These are phyloP conservation scores for Boehmeria nivea DNA, from an alignment of 306 rosid species.

Conservation along the genomic window DNA sequence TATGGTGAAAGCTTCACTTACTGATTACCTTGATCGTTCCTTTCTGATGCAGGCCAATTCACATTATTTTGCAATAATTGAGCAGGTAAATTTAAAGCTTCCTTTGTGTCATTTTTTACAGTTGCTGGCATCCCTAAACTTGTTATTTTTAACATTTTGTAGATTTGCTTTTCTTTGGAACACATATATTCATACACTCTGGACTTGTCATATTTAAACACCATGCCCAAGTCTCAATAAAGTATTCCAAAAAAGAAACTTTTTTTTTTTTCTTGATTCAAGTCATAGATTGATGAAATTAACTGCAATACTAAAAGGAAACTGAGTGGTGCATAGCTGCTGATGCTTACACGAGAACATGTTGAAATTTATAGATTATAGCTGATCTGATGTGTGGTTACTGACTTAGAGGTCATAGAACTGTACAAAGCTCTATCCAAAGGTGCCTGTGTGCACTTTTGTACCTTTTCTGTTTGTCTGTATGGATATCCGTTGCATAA, in stretches of 20 bases:
- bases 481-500: no score
- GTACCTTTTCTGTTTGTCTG: no score
- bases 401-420: not conserved
- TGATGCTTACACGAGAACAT: not conserved
- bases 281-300: not conserved
- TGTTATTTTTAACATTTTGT: no score
- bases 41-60: conserved; percentile 88
- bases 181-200: no score
- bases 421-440: no score
- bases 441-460: no score
- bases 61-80: conserved; percentile 85
- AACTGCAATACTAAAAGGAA: no score
- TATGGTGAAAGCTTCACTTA: conserved; percentile 9
- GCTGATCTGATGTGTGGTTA: not conserved
- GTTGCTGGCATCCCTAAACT: conserved; percentile 1
- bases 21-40: not conserved
- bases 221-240: no score
- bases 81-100: conserved; percentile 66
- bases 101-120: conserved; percentile 12
- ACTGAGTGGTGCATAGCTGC: not conserved
- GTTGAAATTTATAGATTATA: not conserved
- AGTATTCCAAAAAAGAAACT: no score
- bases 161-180: no score
- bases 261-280: no score
- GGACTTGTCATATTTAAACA: no score